A percentile compares a stretch with the other conserved stretches of the same genome.
phyloP scores from a whole-genome alignment of 1,284 basidiomycete genomes.

The Microstroma glucosiphilum region DNA sequence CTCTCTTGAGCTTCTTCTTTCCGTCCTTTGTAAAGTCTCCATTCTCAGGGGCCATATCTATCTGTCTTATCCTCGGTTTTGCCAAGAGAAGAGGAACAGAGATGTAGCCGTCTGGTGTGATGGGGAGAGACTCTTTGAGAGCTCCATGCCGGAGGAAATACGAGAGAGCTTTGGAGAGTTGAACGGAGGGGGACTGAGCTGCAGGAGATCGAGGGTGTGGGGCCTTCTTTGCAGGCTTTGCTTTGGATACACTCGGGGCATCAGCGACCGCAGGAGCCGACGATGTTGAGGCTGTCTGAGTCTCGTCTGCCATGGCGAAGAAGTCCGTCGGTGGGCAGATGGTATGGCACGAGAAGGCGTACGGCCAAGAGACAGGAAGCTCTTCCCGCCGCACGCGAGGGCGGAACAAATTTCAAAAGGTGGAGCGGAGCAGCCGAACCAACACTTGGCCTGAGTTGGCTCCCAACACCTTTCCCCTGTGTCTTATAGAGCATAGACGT shows the following conservation, averaged over 20 bases:
- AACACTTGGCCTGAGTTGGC: too few species aligned
- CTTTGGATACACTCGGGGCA: background rate
- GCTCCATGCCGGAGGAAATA: conserved; percentile 81
- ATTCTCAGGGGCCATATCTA: conserved; percentile 24
- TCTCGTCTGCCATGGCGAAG: too few species aligned
- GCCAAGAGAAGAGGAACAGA: conserved; percentile 58
- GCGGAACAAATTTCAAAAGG: too few species aligned
- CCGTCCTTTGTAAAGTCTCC: conserved; percentile 9
- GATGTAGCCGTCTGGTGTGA: conserved; percentile 74
- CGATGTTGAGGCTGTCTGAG: too few species aligned
- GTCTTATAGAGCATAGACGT: too few species aligned
- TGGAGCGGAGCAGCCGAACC: too few species aligned
- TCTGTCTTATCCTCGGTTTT: conserved; percentile 31
- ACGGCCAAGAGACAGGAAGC: too few species aligned
- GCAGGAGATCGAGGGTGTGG: conserved; percentile 13
- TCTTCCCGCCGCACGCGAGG: too few species aligned
- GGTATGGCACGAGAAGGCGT: too few species aligned
- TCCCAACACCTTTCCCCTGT: too few species aligned
- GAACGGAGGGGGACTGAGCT: conserved; percentile 14
- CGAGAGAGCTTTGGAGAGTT: conserved; percentile 69
- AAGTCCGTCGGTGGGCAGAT: too few species aligned
- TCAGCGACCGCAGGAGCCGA: too few species aligned
- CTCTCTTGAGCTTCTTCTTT: conserved; percentile 16
- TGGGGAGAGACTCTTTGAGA: conserved; percentile 64
- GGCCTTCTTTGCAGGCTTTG: conserved; percentile 8